Percentiles rank a stretch among this genome's conserved stretches.
phyloP scores from a whole-genome alignment of 352 stramenopile genomes.

The Globisporangium nunn region DNA sequence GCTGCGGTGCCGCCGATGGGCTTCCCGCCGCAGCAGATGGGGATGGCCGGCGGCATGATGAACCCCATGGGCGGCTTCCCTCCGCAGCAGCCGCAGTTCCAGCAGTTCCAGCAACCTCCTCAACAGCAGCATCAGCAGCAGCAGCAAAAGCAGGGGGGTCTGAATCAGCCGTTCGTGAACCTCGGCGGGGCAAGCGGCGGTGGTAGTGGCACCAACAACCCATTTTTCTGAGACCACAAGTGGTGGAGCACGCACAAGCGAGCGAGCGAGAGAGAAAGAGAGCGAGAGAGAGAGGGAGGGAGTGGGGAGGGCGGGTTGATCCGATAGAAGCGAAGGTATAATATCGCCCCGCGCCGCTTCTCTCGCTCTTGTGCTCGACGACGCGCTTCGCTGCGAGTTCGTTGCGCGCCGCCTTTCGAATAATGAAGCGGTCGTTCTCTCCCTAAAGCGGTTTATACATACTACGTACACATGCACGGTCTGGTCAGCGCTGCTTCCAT shows the following conservation, averaged over 20 bases:
- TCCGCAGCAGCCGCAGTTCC: conserved; percentile 30
- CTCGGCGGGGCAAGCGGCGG: conserved; percentile 17
- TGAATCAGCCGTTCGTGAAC: conserved; percentile 80
- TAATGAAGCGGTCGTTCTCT: not conserved
- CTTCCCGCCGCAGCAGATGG: conserved; percentile 37
- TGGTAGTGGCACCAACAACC: conserved; percentile 23
- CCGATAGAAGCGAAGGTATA: conserved; percentile 10
- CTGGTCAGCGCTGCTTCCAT: not conserved
- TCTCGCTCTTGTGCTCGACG: not conserved
- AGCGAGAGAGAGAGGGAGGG: no score
- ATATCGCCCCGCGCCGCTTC: not conserved
- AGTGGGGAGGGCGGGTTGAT: not conserved
- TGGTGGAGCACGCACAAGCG: not conserved
- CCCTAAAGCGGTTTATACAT: conserved; percentile 1
- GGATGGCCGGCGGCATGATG: conserved; percentile 52
- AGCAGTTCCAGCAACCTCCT: conserved; percentile 18
- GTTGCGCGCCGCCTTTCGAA: no score
- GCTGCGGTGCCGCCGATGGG: conserved; percentile 31
- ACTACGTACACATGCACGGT: not conserved
- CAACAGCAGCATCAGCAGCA: conserved; percentile 29
- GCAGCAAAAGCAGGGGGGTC: conserved; percentile 27
- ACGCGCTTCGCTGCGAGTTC: not conserved
- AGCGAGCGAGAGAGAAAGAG: no score
- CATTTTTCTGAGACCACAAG: conserved; percentile 31
- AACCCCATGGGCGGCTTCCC: conserved; percentile 46